phyloP scores from a whole-genome alignment of 768 basidiomycete genomes.

The Paxillus rubicundulus region DNA sequence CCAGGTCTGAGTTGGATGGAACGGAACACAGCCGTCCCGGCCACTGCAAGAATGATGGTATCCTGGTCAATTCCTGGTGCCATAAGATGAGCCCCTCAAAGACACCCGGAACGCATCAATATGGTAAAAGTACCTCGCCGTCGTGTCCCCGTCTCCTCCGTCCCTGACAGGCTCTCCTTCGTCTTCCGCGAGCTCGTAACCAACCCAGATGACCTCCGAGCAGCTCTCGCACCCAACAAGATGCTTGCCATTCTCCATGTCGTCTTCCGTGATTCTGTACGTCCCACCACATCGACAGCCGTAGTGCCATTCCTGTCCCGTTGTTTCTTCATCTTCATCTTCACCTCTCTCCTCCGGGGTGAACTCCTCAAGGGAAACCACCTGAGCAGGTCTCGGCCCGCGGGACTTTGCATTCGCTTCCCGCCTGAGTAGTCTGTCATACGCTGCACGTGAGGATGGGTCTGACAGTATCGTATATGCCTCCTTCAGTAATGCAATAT shows the following conservation, averaged over 20 bases:
- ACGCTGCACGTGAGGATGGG: constrained; percentile 43
- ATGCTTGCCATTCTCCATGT: constrained; percentile 72
- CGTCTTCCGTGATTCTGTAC: constrained; percentile 54
- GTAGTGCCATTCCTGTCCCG: constrained; percentile 46
- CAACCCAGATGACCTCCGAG: constrained; percentile 85
- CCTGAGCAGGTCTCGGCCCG: constrained; percentile 68
- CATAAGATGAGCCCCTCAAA: no score
- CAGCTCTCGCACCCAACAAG: constrained; percentile 71
- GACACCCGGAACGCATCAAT: no score
- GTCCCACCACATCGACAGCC: constrained; percentile 71
- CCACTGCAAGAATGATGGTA: no score
- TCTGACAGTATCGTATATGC: constrained; percentile 65
- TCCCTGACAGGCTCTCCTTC: neutral
- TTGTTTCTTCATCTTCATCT: constrained; percentile 34
- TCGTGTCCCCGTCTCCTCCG: neutral
- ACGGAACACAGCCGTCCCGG: no score
- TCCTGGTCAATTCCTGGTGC: no score
- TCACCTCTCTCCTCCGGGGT: constrained; percentile 2
- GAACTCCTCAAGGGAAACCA: constrained; percentile 79
- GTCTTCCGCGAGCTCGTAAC: constrained; percentile 59
- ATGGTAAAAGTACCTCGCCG: no score
- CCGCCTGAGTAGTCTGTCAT: constrained; percentile 39
- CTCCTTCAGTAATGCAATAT: constrained; percentile 61
- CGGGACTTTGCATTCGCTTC: constrained; percentile 7
- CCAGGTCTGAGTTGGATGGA: no score